phyloP scores from a whole-genome alignment of 2,329 filamentous ascomycete genomes.

The Podosphaera fusca region DNA sequence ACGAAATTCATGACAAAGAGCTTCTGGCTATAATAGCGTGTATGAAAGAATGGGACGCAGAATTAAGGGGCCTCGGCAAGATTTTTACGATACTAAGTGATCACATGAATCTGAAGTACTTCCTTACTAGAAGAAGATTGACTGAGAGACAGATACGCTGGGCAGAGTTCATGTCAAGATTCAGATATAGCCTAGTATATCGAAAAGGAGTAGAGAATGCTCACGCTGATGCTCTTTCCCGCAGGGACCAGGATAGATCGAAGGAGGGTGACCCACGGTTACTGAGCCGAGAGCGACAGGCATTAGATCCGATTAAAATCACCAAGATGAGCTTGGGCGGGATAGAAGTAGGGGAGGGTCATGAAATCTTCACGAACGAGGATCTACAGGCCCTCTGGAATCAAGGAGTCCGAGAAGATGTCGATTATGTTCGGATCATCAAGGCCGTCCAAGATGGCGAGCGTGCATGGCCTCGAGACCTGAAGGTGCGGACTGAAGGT shows the following conservation, averaged over 20 bases:
- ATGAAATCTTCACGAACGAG: no score
- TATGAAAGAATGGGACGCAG: background rate
- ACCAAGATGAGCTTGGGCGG: no score
- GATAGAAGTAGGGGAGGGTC: no score
- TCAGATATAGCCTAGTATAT: background rate
- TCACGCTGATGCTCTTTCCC: background rate
- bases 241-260: background rate
- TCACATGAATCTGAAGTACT: conserved; percentile 1
- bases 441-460: background rate
- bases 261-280: background rate
- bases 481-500: background rate
- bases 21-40: no score
- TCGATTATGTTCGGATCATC: no score
- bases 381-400: no score
- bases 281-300: background rate
- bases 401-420: no score
- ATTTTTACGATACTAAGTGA: background rate
- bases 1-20: no score
- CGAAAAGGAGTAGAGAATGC: conserved; percentile 1
- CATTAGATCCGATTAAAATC: no score
- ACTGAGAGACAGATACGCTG: conserved; percentile 1
- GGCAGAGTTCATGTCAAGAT: background rate
- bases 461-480: background rate
- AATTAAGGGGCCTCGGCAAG: background rate
- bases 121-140: background rate